Evolutionary conservation across 2,329 filamentous ascomycete genomes (phyloP), one percentile per base, ranked within the genome.

Genomic region (Monosporascus sp.): DNA sequence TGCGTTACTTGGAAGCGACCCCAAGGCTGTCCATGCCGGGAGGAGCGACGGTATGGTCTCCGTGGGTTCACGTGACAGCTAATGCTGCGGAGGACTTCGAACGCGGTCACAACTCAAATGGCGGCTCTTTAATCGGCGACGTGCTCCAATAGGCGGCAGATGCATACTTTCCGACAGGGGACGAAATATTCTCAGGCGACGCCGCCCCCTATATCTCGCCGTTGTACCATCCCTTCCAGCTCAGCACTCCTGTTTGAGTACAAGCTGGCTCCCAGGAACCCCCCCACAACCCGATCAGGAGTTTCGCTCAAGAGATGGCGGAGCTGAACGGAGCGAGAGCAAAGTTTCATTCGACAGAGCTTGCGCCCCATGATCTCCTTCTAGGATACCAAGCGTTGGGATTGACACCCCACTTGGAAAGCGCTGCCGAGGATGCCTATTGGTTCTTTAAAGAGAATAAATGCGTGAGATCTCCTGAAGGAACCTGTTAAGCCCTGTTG

Each of bases 61-160:
- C 57, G 6, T 59, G 57, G 57, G 55, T 59, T 6, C 31, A 58
- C 14, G 54, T 61, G n/a, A 57, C 55, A 1, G 6, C 39, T 2
- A 42, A 52, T 3, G 59, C 59, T 6, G 57, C 49, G 1, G 25
- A 38, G 4, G 52, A 58, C 4, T 59, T 49, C 18, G 22, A 42
- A 5, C 31, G 31, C 8, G 11, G 31, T 14, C 3, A 34, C 31
- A 14, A 14, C 31, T 34, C 11, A 34, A 5, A 34, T 34, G 11
- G 4, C 9, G 31, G 5, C 31, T 14, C 31, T 34, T 14, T 34
- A 14, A 34, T 5, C 9, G 9, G 9, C 9, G 11, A 14, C 4
- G 31, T 59, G 1, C 52, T 57, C 2, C 50, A 57, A 18, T 59
- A 51, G 58, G 54, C 54, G 15, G 54, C 41, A 1, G 47, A 56